Base-by-base conservation (phyloP, 2,329 filamentous ascomycete species). In the Venturia pyrina region DNA sequence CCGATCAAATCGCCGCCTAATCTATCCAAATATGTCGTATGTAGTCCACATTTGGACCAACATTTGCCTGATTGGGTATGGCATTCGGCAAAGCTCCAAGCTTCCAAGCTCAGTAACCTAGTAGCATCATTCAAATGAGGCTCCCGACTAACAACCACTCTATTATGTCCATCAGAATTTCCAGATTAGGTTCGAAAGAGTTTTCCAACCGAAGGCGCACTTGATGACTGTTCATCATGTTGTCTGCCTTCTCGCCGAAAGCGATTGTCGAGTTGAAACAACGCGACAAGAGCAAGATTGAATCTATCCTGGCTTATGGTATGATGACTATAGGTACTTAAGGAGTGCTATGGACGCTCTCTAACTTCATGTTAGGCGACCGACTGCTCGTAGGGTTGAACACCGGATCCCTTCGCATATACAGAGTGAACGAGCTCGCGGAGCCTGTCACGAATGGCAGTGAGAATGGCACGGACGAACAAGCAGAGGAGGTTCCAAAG, bases 211-310 rank as follows among this genome's bases (percentile, higher is more conserved):
- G n/a, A 28, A 37, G 32, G 32, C 32, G 32, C 13, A 19, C 53
- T 37, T 59, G 28, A 59, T n/a, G 53, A 37, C n/a, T 15, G 5
- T n/a, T 11, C 32, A 37, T 59, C 53, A 97, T 97, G 95, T 89
- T 99, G 79, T 96, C 93, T 79, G 95, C 95, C 75, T 99, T 99
- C 80, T 96, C 90, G 72, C 93, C 95, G 81, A 90, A 91, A 74
- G 90, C 93, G 69, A 93, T 99, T 76, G 90, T 98, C 83, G 95
- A 99, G 89, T 89, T 99, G 73, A 93, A 90, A 80, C 87, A 88
- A 78, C 89, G 91, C 78, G 93, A 98, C 85, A 97, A 96, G 82
- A 96, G 91, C 70, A 95, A 89, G 82, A 96, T 99, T 78, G 95
- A 99, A 79, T 95, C 91, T 62, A 91, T 99, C 70, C 84, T 98